Evolutionary conservation across 106 monocot species (phyloP).

Genomic region (Allium sativum): DNA sequence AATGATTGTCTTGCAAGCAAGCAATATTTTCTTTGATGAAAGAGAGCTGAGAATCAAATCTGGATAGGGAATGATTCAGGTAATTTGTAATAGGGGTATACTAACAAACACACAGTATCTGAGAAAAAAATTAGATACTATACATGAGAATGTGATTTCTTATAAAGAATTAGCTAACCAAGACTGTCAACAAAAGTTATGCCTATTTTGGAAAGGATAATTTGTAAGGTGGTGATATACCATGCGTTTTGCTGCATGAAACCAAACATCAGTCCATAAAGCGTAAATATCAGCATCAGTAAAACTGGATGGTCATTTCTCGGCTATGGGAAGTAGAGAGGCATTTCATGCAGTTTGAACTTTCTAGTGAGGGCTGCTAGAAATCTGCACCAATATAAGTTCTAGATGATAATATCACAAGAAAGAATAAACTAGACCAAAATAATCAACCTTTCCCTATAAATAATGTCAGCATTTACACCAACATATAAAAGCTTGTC

Average conservation of each 20-base stretch:
- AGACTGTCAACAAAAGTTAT: too few species aligned
- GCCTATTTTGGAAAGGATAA: too few species aligned
- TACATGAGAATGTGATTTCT: too few species aligned
- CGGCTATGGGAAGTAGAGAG: conserved; percentile 63
- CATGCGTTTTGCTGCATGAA: conserved; percentile 80
- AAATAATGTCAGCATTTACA: conserved; percentile 71
- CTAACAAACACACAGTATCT: too few species aligned
- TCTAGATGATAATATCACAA: neutral
- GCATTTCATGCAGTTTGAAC: conserved; percentile 77
- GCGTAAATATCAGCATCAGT: conserved; percentile 99
- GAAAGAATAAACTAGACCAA: neutral
- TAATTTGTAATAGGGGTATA: too few species aligned
- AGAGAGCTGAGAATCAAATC: too few species aligned
- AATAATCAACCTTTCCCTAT: conserved; percentile 65
- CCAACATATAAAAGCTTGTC: too few species aligned
- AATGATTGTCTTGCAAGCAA: too few species aligned
- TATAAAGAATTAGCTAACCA: too few species aligned
- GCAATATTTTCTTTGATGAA: too few species aligned
- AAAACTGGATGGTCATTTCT: conserved; percentile 78
- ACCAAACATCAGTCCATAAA: conserved; percentile 98
- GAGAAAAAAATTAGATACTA: too few species aligned
- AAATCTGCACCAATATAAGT: conserved; percentile 31
- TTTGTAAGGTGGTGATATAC: conserved; percentile 17
- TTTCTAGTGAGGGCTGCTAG: conserved; percentile 80
- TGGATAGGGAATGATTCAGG: too few species aligned